Percentiles rank a stretch among this genome's conserved stretches.
Evolutionary conservation across 2,329 filamentous ascomycete species (phyloP).

Genomic region (Waltergamsia citrina): DNA sequence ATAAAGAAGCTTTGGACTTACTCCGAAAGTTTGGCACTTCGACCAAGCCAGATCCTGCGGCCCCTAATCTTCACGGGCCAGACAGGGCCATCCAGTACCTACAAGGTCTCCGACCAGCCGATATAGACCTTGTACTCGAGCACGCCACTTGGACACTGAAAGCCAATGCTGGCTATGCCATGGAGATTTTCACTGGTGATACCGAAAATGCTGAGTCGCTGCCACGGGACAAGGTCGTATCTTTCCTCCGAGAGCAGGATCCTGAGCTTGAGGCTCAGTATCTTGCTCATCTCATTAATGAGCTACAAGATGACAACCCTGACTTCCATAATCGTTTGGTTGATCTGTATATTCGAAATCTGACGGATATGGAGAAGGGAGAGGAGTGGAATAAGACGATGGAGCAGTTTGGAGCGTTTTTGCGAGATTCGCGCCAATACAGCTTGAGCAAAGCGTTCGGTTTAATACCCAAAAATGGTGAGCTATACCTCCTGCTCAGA

Average conservation of each 20-base stretch:
- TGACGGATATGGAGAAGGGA: slow-evolving; percentile 30
- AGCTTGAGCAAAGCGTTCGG: slow-evolving; percentile 69
- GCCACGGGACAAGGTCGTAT: slow-evolving; percentile 65
- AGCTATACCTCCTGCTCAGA: slow-evolving; percentile 13
- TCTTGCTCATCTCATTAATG: slow-evolving; percentile 81
- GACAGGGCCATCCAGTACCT: slow-evolving; percentile 79
- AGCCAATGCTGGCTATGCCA: slow-evolving; percentile 62
- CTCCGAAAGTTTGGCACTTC: slow-evolving; percentile 70
- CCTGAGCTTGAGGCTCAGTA: slow-evolving; percentile 67
- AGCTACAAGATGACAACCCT: slow-evolving; percentile 74
- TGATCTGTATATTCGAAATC: slow-evolving; percentile 55
- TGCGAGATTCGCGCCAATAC: slow-evolving; percentile 71
- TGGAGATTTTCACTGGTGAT: slow-evolving; percentile 90
- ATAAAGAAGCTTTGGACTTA: slow-evolving; percentile 76
- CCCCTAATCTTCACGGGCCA: slow-evolving; percentile 62
- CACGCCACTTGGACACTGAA: slow-evolving; percentile 83
- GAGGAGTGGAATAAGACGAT: slow-evolving; percentile 49
- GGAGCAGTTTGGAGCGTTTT: slow-evolving; percentile 61
- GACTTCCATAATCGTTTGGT: slow-evolving; percentile 83
- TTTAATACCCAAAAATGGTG: slow-evolving; percentile 72
- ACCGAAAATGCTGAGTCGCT: slow-evolving; percentile 90
- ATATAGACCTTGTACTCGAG: slow-evolving; percentile 85
- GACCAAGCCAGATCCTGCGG: slow-evolving; percentile 36
- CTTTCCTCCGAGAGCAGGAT: slow-evolving; percentile 65
- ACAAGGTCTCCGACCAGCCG: slow-evolving; percentile 77